Evolutionary conservation across 805 yeast species (phyloP), one percentile per base, ranked within the genome.

Genomic region (Spathaspora gorwiae): DNA sequence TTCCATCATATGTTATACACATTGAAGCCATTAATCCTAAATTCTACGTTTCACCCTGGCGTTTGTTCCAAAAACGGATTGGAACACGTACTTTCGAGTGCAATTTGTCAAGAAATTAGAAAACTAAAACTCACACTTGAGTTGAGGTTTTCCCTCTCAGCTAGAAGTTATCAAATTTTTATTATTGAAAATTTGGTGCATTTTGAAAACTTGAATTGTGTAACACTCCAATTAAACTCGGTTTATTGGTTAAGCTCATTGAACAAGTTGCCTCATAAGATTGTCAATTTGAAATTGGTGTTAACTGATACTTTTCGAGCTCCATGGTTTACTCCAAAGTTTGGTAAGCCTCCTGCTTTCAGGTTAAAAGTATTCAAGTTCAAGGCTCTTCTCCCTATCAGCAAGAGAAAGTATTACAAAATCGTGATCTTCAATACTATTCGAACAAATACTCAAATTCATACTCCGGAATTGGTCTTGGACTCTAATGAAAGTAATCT

Each of bases 1-100:
- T 48, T 41, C 40, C 34, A 37, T 13, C 42, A 46, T 35, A 46
- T 53, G 51, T 33, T 48, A 35, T 51, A 46, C 33, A 39, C 44
- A 10, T 37, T 53, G 29, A 44, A 37, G 14, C 55, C 56, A 7
- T 30, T 49, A 2, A 46, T 35, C 7, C 3, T 26, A 15, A 26
- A 29, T 38, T 24, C 14, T 2, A 24, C 14, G 6, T 27, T 27
- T 10, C 26, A 15, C 6, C 14, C 29, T 5, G 13, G 30, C 7
- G 35, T 33, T 14, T 8, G 27, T 39, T 26, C 41, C 24, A 39
- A 39, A 29, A 12, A 12, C 7, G 34, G 15, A 10, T 30, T 39
- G 12, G 6, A n/a, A 29, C 37, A 35, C 5, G 12, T 10, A 8
- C n/a, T 39, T n/a, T 9, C n/a, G n/a, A 10, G 15, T 9, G 34